Base-by-base conservation (phyloP, 441 rosid species). In the Viola pubescens region DNA sequence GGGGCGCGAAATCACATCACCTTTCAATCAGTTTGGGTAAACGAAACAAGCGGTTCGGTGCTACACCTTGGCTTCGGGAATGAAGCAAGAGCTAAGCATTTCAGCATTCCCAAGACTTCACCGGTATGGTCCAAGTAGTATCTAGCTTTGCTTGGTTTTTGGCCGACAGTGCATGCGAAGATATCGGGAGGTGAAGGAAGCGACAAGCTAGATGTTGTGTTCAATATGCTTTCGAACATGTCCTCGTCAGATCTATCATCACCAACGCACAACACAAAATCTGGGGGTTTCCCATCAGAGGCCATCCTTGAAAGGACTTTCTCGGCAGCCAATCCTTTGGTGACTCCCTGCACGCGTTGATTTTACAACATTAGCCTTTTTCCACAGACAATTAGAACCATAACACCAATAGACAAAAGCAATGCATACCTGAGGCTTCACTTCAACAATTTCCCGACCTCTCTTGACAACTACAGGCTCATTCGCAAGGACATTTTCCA, bases 391-490 rank as follows among this genome's bases (percentile, higher is more conserved):
- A 48, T 9, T 9, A 13, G 3, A 26, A 6, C 7, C 43, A 54
- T 3, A 53, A 59, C 7, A 42, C 1, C 13, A 7, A 8, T 1
- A 12, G 11, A 26, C 4, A 58, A 34, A 9, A 47, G 5, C 41
- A 34, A 60, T 11, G 11, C 12, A 48, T 52, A 82, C 96, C 86
- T 91, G 92, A 57, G 98, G 95, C 73, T 91, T 91, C 45, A 88
- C 95, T 83, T 91, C 98, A 53, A 91, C 92, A 67, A 88, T 86
- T 45, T 79, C 82, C 66, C 83, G 94, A 5, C 95, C 98, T 70
- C 92, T 79, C 74, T 78, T 76, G 19, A 84, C 95, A 54, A 81
- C 85, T 16, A 77, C 95, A 0, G 92, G 92, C 70, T 88, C 96
- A 73, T 91, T 91, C 37, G 92, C 82, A 53, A 91, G 89, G 56